A percentile compares a stretch with the other conserved stretches of the same genome.
These are phyloP conservation scores for Cicer judaicum DNA, from an alignment of 306 rosid genomes.

Conservation along the genomic window DNA sequence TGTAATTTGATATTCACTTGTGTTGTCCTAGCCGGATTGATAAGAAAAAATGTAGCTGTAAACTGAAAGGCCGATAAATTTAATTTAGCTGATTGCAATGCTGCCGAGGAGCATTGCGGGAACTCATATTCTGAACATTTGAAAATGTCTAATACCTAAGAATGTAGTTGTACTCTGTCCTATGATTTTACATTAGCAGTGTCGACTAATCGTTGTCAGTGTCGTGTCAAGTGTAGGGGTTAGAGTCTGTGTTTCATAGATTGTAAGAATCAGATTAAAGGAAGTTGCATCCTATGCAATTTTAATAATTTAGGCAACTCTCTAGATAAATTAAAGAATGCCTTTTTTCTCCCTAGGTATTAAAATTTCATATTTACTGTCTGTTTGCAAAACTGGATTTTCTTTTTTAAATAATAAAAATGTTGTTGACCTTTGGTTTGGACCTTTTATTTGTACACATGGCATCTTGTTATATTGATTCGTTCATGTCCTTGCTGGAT, in stretches of 20 bases:
- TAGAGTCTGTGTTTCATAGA: no score
- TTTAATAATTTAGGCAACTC: neutral
- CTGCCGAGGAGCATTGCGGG: neutral
- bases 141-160: constrained; percentile 13
- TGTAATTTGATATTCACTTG: constrained; percentile 16
- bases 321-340: neutral
- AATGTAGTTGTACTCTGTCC: neutral
- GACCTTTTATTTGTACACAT: neutral
- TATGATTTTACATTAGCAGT: no score
- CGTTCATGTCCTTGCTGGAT: constrained; percentile 21
- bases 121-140: constrained; percentile 3
- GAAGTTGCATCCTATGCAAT: neutral
- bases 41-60: neutral
- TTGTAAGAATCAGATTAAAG: constrained; percentile 6
- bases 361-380: neutral
- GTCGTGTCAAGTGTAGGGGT: no score
- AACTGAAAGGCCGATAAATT: neutral
- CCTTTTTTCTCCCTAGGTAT: no score
- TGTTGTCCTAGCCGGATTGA: neutral
- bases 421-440: neutral
- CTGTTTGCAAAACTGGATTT: no score
- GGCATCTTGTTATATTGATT: constrained; percentile 20
- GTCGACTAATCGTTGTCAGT: no score
- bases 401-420: neutral
- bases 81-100: neutral